Evolutionary conservation across 1,284 basidiomycete species (phyloP).

Genomic region (Jaminaea rosea): DNA sequence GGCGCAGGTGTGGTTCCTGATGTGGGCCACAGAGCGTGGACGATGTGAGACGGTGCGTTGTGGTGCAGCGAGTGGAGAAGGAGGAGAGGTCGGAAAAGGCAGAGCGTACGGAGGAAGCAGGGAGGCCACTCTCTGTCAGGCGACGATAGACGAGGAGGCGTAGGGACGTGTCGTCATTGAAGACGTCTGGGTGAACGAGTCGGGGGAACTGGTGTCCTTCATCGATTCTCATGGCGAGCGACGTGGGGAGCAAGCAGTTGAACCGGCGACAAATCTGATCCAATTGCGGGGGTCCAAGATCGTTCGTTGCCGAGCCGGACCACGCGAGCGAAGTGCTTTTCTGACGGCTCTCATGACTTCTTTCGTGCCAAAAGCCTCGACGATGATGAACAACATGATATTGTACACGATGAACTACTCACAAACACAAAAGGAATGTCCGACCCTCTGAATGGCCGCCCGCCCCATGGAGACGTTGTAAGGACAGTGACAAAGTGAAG

Average conservation of each 20-base stretch:
- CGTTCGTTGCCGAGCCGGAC: not conserved
- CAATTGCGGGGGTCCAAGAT: not conserved
- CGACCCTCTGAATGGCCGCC: too few species aligned
- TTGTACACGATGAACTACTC: too few species aligned
- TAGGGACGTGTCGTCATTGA: not conserved
- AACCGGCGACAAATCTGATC: not conserved
- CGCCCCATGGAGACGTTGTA: too few species aligned
- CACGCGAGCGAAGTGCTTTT: not conserved
- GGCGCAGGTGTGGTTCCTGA: slow-evolving; percentile 19
- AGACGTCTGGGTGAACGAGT: not conserved
- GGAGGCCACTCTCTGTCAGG: not conserved
- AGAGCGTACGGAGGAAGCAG: too few species aligned
- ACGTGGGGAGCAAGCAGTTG: not conserved
- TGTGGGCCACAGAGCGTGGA: not conserved
- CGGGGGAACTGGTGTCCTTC: not conserved
- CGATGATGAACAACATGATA: not conserved
- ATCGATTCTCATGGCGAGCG: not conserved
- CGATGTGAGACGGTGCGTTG: not conserved
- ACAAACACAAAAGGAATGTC: too few species aligned
- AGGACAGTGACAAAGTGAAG: too few species aligned
- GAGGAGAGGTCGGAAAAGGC: not conserved
- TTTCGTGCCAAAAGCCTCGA: not conserved
- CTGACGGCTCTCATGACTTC: not conserved
- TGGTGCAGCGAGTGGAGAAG: not conserved
- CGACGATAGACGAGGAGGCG: not conserved